Base-by-base conservation (phyloP, 1,139 yeast genomes). In the Kurtzmaniella quercitrusa region DNA sequence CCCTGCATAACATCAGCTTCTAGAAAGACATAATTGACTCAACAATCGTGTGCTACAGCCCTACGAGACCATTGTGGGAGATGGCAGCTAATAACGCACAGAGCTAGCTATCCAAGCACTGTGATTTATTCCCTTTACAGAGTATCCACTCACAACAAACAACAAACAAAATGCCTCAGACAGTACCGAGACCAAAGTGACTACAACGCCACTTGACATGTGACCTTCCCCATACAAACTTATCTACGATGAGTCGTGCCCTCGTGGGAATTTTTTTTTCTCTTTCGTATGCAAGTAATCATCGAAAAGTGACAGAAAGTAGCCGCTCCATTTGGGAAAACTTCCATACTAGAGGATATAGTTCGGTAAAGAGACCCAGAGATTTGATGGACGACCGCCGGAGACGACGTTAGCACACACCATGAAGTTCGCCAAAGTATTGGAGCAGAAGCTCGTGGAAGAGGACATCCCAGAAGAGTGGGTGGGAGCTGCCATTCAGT, bases 371-470 rank as follows among this genome's bases (percentile, higher is more conserved):
- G 27, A 8, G 27, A 8, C 11, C 11, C 27, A 23, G 27, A 23
- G 27, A 21, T 21, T 21, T 21, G 23, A 21, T 21, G 23, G 8
- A 21, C 23, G 23, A 8, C 23, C 8, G 23, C 4, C 8, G 8
- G 8, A 4, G 8, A 21, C 4, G 23, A 21, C 23, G 8, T 21
- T 8, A 21, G 8, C 23, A 21, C 23, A 21, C 23, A 21, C 23
- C 39, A 82, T 82, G 93, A 85, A 85, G 71, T 85, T 85, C 59
- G 91, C 88, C 7, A 85, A 85, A 59, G 75, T 78, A 5, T 76
- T 83, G 48, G 83, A 85, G 56, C 81, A 81, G 52, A 75, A 81
- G 2, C 68, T 85, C 24, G 70, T 68, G 29, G 82, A 77, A 46
- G 85, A 81, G 39, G 75, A 77, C 5, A 68, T 85, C 31, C 93